Evolutionary conservation across 2,329 filamentous ascomycete species (phyloP), one percentile per base, ranked within the genome.

Genomic region (Claviceps africana): DNA sequence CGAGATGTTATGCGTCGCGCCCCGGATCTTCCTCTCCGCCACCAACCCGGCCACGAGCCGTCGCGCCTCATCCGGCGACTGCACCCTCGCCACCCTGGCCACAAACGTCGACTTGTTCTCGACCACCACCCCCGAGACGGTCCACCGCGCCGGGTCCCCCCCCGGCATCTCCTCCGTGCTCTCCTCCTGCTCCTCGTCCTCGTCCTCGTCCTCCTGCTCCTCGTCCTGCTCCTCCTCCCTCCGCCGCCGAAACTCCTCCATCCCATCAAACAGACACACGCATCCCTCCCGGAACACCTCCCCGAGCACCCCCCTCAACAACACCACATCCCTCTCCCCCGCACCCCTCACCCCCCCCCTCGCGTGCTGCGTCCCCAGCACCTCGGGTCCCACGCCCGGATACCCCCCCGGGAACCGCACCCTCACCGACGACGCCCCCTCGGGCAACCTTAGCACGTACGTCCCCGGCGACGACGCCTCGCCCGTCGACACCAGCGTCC

Each of bases 1-100:
- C 21, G 85, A 90, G 63, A 98, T 96, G 66, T 97, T 97, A 67
- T 98, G 93, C 55, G 91, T 89, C 4, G 93, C 93, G 47, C 77
- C 73, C n/a, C 88, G 83, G 37, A 88, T 83, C 59, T 86, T 88
- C 69, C 86, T 89, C 67, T 97, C 89, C 9, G 83, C 77, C 8
- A 96, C 75, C 1, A 98, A 76, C 65, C 94, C 83, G 44, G 80
- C 74, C 1, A 97, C 70, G 61, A 80, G 90, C 2, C 71, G 67
- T 53, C 81, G 79, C 2, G 90, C 91, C 66, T 93, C 79, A 1
- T 75, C 71, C 0, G 86, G 79, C 4, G 33, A 19, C 3, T 13
- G 4, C 1, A 95, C 88, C 2, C 68, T 69, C 0, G 86, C 85
- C 37, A 80, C 83, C 37, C 89, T 83, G 1, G 86, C 93, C 45